Evolutionary conservation across 495 filamentous ascomycete genomes (phyloP).

Genomic region (Aspergillus sclerotiicarbonarius): DNA sequence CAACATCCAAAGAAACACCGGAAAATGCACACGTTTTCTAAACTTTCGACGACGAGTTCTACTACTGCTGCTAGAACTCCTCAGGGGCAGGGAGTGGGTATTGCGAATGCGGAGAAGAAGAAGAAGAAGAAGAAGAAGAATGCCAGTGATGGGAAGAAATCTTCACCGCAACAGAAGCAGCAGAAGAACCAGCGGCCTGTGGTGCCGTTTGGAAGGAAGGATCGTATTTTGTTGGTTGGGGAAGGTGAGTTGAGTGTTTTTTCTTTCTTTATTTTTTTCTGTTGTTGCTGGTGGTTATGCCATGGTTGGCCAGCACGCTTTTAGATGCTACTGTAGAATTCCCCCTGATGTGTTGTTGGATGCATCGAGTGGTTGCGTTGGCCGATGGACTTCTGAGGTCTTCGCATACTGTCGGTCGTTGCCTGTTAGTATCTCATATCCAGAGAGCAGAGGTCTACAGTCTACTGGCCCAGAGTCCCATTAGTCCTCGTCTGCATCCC

Average conservation of each 20-base stretch:
- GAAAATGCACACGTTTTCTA: conserved; percentile 28
- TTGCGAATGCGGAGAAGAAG: neutral
- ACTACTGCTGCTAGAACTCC: neutral
- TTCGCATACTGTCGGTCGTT: neutral
- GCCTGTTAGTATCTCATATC: neutral
- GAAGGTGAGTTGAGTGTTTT: conserved; percentile 58
- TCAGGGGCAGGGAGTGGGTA: too few relatives aligned
- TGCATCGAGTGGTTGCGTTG: too few relatives aligned
- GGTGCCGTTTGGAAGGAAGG: conserved; percentile 70
- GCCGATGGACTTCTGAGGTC: neutral
- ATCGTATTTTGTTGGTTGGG: conserved; percentile 80
- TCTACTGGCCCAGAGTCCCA: neutral
- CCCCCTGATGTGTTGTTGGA: too few relatives aligned
- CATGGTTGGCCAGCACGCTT: too few relatives aligned
- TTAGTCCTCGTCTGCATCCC: neutral
- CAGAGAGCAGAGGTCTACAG: neutral
- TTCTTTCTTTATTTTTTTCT: conserved; percentile 7
- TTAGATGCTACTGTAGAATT: too few relatives aligned
- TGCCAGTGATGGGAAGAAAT: neutral
- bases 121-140: conserved; percentile 6
- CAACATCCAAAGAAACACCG: conserved; percentile 13
- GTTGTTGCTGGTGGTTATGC: too few relatives aligned
- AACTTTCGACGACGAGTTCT: conserved; percentile 18
- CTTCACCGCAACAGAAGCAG: neutral
- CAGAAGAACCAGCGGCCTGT: conserved; percentile 47